A percentile compares a stretch with the other conserved stretches of the same genome.
Evolutionary conservation across 2,329 filamentous ascomycete species (phyloP).

Genomic region (Truncatella angustata): DNA sequence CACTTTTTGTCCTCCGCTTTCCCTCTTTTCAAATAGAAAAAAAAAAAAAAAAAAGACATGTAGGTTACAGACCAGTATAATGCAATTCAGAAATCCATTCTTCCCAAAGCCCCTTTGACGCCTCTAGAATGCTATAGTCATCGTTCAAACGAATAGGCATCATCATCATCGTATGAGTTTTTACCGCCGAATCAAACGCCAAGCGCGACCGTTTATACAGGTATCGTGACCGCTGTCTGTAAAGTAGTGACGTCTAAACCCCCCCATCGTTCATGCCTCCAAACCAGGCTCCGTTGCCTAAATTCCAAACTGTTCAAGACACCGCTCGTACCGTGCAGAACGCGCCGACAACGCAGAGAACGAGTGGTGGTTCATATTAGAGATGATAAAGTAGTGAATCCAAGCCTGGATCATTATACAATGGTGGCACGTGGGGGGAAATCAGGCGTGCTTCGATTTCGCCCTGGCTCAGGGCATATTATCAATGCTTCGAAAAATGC

Average conservation of each 20-base stretch:
- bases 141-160: slow-evolving; percentile 4
- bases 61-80: neutral
- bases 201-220: slow-evolving; percentile 2
- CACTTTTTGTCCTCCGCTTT: neutral
- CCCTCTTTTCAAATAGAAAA: too few relatives aligned
- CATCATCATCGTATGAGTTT: neutral
- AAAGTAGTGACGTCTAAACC: neutral
- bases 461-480: slow-evolving; percentile 10
- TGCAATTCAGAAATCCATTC: neutral
- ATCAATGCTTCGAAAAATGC: slow-evolving; percentile 11
- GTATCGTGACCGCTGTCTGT: slow-evolving; percentile 3
- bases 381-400: neutral
- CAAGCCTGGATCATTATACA: neutral
- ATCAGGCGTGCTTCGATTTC: neutral
- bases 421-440: too few relatives aligned
- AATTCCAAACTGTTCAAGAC: neutral
- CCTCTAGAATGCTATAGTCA: slow-evolving; percentile 7
- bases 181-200: slow-evolving; percentile 4
- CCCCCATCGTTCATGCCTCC: slow-evolving; percentile 1
- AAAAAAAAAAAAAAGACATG: slow-evolving; percentile 1
- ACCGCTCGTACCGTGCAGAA: neutral
- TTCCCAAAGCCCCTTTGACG: neutral
- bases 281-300: neutral
- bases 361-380: neutral
- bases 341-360: neutral